A percentile compares a stretch with the other conserved stretches of the same genome.
Conservation (phyloP, 768 basidiomycete genomes). For the Hericium rajendrae region DNA sequence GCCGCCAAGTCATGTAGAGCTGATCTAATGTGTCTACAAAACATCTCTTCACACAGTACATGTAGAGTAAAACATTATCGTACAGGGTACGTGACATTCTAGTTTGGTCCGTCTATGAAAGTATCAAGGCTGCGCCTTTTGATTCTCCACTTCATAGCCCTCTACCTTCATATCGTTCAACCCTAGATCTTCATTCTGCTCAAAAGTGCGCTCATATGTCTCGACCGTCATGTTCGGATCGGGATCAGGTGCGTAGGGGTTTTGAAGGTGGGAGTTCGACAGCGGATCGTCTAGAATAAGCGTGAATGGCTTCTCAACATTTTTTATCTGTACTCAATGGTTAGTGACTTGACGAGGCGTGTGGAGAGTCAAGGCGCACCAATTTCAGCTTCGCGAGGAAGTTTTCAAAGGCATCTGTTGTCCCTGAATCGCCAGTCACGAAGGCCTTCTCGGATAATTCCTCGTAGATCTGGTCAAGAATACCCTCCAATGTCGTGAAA, state of each 20-base stretch:
- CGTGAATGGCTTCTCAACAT: constrained; percentile 74
- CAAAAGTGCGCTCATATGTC: constrained; percentile 72
- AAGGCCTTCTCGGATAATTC: constrained; percentile 88
- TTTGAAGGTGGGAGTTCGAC: constrained; percentile 93
- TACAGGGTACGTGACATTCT: no score
- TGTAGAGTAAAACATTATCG: no score
- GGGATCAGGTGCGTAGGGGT: constrained; percentile 92
- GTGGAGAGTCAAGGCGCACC: constrained; percentile 24
- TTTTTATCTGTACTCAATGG: constrained; percentile 49
- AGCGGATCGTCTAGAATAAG: constrained; percentile 92
- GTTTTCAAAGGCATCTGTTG: constrained; percentile 46
- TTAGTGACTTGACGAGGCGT: no score
- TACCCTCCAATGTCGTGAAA: constrained; percentile 95
- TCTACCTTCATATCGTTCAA: constrained; percentile 86
- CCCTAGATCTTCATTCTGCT: constrained; percentile 93
- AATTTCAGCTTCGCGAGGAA: constrained; percentile 75
- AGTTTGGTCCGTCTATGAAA: no score
- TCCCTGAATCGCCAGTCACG: constrained; percentile 56
- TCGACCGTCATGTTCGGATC: constrained; percentile 90
- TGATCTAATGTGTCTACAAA: no score
- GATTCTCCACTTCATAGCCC: constrained; percentile 37
- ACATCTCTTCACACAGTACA: no score
- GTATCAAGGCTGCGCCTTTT: no score
- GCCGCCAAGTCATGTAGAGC: no score
- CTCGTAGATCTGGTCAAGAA: constrained; percentile 89